Evolutionary conservation across 768 basidiomycete genomes (phyloP).

Genomic region (Lentinus brumalis): DNA sequence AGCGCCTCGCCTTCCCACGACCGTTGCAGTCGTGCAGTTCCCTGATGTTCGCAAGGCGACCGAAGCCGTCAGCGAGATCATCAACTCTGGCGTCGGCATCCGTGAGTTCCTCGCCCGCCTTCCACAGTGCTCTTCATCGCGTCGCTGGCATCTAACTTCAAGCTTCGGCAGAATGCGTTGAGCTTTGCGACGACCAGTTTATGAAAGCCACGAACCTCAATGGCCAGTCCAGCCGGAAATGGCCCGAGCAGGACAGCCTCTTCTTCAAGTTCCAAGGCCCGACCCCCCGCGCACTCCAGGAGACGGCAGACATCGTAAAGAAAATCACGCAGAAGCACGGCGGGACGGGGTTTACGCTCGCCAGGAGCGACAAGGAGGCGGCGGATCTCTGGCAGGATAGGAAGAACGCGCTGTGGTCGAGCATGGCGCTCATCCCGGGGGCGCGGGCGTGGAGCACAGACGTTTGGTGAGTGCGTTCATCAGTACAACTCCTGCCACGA

Average conservation of each 20-base stretch:
- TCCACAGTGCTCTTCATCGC: background rate
- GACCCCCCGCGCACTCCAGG: slow-evolving; percentile 54
- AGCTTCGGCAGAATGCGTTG: slow-evolving; percentile 67
- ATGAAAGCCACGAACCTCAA: slow-evolving; percentile 63
- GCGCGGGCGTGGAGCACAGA: slow-evolving; percentile 70
- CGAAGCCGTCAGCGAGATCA: slow-evolving; percentile 70
- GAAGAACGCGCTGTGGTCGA: slow-evolving; percentile 64
- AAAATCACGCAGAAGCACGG: slow-evolving; percentile 64
- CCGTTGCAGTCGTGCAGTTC: slow-evolving; percentile 82
- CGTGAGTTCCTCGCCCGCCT: slow-evolving; percentile 46
- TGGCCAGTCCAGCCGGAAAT: slow-evolving; percentile 55
- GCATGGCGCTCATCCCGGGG: slow-evolving; percentile 58
- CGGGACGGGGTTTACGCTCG: slow-evolving; percentile 66
- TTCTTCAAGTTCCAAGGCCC: slow-evolving; percentile 85
- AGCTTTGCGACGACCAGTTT: slow-evolving; percentile 74
- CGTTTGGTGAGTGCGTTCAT: slow-evolving; percentile 58
- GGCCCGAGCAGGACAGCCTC: slow-evolving; percentile 66
- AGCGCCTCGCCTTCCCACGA: slow-evolving; percentile 79
- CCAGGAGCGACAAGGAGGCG: slow-evolving; percentile 64
- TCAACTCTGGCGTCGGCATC: slow-evolving; percentile 70
- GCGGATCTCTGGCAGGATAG: slow-evolving; percentile 72
- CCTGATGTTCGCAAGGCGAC: slow-evolving; percentile 74
- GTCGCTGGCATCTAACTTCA: too few species aligned
- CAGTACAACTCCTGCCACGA: too few species aligned
- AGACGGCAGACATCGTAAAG: slow-evolving; percentile 61